Evolutionary conservation across 352 stramenopile species (phyloP).

Genomic region (Globisporangium nagaii): DNA sequence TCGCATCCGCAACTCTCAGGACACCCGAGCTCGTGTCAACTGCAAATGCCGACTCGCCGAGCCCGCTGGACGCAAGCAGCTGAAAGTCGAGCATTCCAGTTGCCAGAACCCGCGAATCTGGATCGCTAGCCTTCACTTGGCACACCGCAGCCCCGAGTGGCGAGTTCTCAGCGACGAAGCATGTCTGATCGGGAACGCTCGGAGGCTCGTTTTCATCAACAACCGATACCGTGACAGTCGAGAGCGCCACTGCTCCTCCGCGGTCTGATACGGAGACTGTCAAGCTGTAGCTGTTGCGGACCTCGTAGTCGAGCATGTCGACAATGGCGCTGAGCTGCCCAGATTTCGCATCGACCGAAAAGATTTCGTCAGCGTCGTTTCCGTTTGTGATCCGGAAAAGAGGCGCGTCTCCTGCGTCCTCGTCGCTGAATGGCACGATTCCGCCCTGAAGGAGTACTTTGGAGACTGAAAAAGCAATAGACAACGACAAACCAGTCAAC

Average conservation of each 20-base stretch:
- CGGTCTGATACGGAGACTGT: background rate
- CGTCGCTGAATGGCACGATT: slow-evolving; percentile 2
- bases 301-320: slow-evolving; percentile 6
- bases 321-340: slow-evolving; percentile 4
- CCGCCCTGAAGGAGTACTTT: background rate
- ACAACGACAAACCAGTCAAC: background rate
- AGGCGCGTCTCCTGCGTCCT: background rate
- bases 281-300: background rate
- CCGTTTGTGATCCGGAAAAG: slow-evolving; percentile 2
- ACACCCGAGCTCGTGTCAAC: slow-evolving; percentile 3
- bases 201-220: slow-evolving; percentile 6
- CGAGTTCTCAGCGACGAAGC: slow-evolving; percentile 4
- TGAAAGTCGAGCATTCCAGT: slow-evolving; percentile 4
- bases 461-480: background rate
- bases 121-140: background rate
- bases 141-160: background rate
- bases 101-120: background rate
- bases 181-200: background rate
- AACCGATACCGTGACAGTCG: background rate
- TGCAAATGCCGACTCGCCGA: background rate
- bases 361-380: background rate
- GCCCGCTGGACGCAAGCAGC: background rate
- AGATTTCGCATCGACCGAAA: background rate
- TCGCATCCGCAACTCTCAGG: background rate
- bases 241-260: background rate